These are phyloP conservation scores for Usnea hakonensis DNA, from an alignment of 495 filamentous ascomycete species.

Conservation along the genomic window DNA sequence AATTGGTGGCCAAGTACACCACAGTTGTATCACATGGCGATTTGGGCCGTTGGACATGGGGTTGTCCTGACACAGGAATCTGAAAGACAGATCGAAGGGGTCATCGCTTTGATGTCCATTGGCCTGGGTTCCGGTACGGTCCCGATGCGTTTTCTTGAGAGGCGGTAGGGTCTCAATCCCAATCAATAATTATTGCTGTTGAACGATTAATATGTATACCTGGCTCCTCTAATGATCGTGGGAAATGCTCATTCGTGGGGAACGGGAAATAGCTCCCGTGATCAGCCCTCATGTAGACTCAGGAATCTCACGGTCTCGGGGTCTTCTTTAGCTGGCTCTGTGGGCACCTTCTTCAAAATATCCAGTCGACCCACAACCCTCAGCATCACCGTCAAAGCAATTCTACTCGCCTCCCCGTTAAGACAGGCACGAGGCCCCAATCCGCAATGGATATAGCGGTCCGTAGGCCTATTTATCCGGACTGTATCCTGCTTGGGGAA, in stretches of 20 bases:
- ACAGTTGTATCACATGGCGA: no score
- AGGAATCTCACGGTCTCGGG: slow-evolving; percentile 48
- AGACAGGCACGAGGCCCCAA: slow-evolving; percentile 55
- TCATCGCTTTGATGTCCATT: slow-evolving; percentile 8
- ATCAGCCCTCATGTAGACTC: slow-evolving; percentile 67
- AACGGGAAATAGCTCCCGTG: slow-evolving; percentile 64
- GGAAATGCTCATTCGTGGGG: slow-evolving; percentile 52
- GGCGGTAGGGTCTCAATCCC: slow-evolving; percentile 35
- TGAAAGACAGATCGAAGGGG: neutral
- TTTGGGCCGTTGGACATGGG: no score
- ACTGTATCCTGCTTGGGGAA: slow-evolving; percentile 66
- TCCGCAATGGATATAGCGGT: slow-evolving; percentile 61
- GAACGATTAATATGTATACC: slow-evolving; percentile 16
- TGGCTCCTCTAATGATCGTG: neutral
- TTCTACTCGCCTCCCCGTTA: slow-evolving; percentile 51
- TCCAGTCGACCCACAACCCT: slow-evolving; percentile 48
- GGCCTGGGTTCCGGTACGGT: neutral
- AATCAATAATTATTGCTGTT: slow-evolving; percentile 38
- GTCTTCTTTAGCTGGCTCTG: slow-evolving; percentile 72
- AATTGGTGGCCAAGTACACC: no score
- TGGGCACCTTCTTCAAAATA: slow-evolving; percentile 56
- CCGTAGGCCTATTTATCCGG: slow-evolving; percentile 57
- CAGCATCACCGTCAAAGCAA: slow-evolving; percentile 60
- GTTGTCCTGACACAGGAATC: no score
- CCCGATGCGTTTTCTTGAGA: slow-evolving; percentile 21